Percentiles rank a stretch among this genome's conserved stretches.
These are phyloP conservation scores for Wickerhamiella nectarea DNA, from an alignment of 805 yeast genomes.

Conservation along the genomic window DNA sequence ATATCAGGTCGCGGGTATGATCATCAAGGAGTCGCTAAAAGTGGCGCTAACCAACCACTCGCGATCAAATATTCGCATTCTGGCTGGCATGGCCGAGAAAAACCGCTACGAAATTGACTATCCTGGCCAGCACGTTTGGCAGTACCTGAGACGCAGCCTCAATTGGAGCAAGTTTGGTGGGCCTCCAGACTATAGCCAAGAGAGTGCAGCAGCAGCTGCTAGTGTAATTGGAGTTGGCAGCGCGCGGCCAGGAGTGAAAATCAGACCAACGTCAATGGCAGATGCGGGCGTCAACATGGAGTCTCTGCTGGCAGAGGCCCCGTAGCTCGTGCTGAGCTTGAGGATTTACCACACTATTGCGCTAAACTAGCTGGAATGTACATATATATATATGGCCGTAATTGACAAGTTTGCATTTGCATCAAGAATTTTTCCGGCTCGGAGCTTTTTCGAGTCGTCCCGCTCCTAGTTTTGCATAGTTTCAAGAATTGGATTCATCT, in stretches of 20 bases:
- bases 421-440: too few relatives aligned
- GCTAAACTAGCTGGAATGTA: too few relatives aligned
- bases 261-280: neutral
- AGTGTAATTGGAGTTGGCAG: neutral
- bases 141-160: neutral
- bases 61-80: neutral
- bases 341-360: too few relatives aligned
- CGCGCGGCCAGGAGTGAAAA: neutral
- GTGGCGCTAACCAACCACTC: slow-evolving; percentile 1
- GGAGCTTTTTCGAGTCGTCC: too few relatives aligned
- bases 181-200: slow-evolving; percentile 2
- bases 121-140: slow-evolving; percentile 5
- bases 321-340: neutral
- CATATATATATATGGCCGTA: too few relatives aligned
- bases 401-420: too few relatives aligned
- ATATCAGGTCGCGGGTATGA: neutral
- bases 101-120: neutral
- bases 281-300: neutral
- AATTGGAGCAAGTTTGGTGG: neutral
- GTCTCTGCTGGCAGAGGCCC: too few relatives aligned
- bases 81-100: neutral
- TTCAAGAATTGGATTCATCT: too few relatives aligned
- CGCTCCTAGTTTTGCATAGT: too few relatives aligned
- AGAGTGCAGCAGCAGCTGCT: neutral
- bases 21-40: slow-evolving; percentile 1